Percentiles rank a stretch among this genome's conserved stretches.
These are phyloP conservation scores for Fusarium stilboides DNA, from an alignment of 2,329 filamentous ascomycete species.

Conservation along the genomic window DNA sequence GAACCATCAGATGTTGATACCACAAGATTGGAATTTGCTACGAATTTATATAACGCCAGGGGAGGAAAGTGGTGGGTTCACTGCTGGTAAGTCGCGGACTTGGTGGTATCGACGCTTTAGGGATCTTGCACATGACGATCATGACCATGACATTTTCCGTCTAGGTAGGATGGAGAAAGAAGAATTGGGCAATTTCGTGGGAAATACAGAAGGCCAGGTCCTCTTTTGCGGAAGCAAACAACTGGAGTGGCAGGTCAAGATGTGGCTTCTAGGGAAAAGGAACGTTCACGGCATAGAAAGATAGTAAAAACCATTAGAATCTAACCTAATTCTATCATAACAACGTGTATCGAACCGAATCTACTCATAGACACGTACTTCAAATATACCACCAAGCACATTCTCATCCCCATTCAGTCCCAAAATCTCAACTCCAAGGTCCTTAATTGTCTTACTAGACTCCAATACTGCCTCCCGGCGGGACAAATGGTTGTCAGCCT, in stretches of 20 bases:
- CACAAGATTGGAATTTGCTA: neutral
- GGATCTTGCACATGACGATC: neutral
- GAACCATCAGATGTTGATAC: neutral
- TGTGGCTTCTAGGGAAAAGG: slow-evolving; percentile 12
- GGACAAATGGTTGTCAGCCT: slow-evolving; percentile 16
- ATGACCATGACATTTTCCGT: neutral
- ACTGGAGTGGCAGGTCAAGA: slow-evolving; percentile 22
- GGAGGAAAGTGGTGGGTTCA: neutral
- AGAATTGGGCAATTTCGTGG: neutral
- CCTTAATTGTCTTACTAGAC: neutral
- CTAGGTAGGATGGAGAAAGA: neutral
- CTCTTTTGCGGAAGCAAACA: slow-evolving; percentile 21
- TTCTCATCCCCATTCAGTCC: slow-evolving; percentile 7
- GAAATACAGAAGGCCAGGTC: accelerated
- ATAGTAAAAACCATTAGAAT: neutral
- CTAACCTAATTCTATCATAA: neutral
- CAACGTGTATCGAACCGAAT: accelerated
- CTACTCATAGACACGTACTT: slow-evolving; percentile 14
- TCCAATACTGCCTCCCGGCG: slow-evolving; percentile 1
- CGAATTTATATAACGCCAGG: slow-evolving; percentile 11
- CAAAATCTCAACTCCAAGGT: slow-evolving; percentile 12
- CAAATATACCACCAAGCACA: slow-evolving; percentile 14
- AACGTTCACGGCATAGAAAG: slow-evolving; percentile 9
- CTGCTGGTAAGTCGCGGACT: neutral
- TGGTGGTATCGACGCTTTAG: slow-evolving; percentile 16